Evolutionary conservation across 139 green algal genomes (phyloP), one percentile per base, ranked within the genome.

Genomic region (Deuterostichococcus epilithicus): DNA sequence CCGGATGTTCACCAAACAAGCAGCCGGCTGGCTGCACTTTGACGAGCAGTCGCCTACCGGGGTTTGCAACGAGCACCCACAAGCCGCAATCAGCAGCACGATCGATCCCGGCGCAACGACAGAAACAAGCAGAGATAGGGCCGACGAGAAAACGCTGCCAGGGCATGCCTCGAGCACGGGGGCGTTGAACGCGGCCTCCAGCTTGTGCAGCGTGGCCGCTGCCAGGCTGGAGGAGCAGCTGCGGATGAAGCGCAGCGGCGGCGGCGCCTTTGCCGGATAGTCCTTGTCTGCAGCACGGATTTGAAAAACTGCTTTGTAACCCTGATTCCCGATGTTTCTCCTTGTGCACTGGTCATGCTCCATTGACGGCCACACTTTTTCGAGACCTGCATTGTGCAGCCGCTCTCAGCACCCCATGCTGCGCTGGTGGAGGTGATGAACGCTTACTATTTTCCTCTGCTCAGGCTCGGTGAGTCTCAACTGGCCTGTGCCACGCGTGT

Each of bases 221-320:
- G 89, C 90, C 58, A 97, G 86, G 15, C 82, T 80, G 33, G 84
- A 82, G 75, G 78, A 90, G 86, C 91, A 97, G 68, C 82, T 92
- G 72, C 93, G 90, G 80, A 97, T 97, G 85, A 94, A 94, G 32
- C 93, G 85, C 60, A 97, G 83, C 20, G 86, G 88, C 13, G 88
- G 84, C 4, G 87, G 86, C 22, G 59, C 66, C 63, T 72, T 22
- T 2, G 66, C n/a, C 3, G 84, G 85, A 76, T 86, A 91, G 80
- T 91, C 87, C 68, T 84, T 70, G 26, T 75, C 77, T 3, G 87
- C 87, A 81, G 22, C 39, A 76, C 73, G 65, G 75, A 67, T 8
- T 35, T 68, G 25, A 33, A n/a, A 33, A 5, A n/a, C n/a, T n/a
- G n/a, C n/a, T n/a, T n/a, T n/a, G n/a, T n/a, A n/a, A n/a, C n/a